A percentile compares a stretch with the other conserved stretches of the same genome.
Evolutionary conservation across 139 green algal genomes (phyloP).

Genomic region (Chlorella vulgaris): DNA sequence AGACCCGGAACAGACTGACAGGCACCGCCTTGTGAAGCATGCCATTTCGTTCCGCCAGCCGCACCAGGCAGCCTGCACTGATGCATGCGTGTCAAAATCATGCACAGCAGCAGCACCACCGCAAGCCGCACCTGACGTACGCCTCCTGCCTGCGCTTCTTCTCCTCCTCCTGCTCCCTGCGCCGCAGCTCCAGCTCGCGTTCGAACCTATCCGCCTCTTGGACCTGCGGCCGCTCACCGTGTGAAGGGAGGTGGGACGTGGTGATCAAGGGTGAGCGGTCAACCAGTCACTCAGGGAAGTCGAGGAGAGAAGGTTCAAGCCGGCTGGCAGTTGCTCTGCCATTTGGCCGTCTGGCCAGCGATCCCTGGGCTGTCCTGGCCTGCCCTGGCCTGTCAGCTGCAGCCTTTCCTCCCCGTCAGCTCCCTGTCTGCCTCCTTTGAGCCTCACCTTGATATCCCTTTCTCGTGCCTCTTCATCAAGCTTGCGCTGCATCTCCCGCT

Average conservation of each 20-base stretch:
- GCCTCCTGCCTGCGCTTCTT: slow-evolving; percentile 53
- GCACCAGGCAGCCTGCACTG: background rate
- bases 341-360: no score
- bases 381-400: no score
- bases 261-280: no score
- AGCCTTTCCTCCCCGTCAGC: background rate
- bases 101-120: background rate
- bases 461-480: slow-evolving; percentile 57
- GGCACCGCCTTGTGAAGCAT: no score
- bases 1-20: no score
- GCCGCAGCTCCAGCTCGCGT: slow-evolving; percentile 43
- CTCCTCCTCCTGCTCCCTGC: slow-evolving; percentile 46
- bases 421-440: background rate
- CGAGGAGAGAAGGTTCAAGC: no score
- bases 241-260: background rate
- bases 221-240: slow-evolving; percentile 10
- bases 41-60: no score
- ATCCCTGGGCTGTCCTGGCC: no score
- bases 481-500: slow-evolving; percentile 64
- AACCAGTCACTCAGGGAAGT: no score
- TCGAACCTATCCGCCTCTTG: slow-evolving; percentile 58
- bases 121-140: slow-evolving; percentile 43
- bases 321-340: no score
- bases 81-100: background rate
- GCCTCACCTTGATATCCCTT: slow-evolving; percentile 43